These are phyloP conservation scores for Aegilops tauschii DNA, from an alignment of 176 grass and related monocot species.

Conservation along the genomic window DNA sequence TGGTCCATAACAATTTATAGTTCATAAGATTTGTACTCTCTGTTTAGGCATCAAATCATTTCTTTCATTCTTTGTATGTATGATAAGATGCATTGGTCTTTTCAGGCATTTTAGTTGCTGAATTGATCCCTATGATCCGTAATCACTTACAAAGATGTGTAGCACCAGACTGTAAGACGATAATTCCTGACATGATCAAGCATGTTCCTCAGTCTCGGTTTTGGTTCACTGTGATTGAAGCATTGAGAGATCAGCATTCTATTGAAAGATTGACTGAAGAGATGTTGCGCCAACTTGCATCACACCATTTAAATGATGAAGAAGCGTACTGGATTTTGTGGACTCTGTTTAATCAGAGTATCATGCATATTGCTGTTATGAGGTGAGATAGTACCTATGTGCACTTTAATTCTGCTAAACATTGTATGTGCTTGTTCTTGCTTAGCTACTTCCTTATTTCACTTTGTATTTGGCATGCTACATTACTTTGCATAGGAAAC, in stretches of 20 bases:
- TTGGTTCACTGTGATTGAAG: conserved; percentile 82
- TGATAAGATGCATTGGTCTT: conserved; percentile 38
- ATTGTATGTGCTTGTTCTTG: conserved; percentile 4
- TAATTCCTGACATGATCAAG: conserved; percentile 39
- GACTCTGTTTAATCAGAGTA: conserved; percentile 67
- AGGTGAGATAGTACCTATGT: conserved; percentile 50
- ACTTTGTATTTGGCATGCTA: conserved; percentile 21
- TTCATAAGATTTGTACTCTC: not conserved
- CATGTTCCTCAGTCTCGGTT: conserved; percentile 60
- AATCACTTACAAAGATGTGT: conserved; percentile 63
- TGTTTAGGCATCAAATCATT: conserved; percentile 16
- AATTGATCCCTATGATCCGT: conserved; percentile 70
- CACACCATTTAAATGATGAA: conserved; percentile 62
- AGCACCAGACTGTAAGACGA: conserved; percentile 39
- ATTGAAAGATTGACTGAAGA: conserved; percentile 90
- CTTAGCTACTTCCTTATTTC: conserved; percentile 10
- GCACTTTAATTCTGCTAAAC: conserved; percentile 14
- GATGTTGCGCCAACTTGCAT: conserved; percentile 66
- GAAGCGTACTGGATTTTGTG: conserved; percentile 90
- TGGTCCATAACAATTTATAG: not conserved
- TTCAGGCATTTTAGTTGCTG: conserved; percentile 82
- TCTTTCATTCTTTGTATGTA: conserved; percentile 18
- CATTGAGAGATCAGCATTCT: conserved; percentile 82
- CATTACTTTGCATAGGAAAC: not conserved
- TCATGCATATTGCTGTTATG: conserved; percentile 44